phyloP scores from a whole-genome alignment of 495 filamentous ascomycete genomes.

The Neurospora sp. region DNA sequence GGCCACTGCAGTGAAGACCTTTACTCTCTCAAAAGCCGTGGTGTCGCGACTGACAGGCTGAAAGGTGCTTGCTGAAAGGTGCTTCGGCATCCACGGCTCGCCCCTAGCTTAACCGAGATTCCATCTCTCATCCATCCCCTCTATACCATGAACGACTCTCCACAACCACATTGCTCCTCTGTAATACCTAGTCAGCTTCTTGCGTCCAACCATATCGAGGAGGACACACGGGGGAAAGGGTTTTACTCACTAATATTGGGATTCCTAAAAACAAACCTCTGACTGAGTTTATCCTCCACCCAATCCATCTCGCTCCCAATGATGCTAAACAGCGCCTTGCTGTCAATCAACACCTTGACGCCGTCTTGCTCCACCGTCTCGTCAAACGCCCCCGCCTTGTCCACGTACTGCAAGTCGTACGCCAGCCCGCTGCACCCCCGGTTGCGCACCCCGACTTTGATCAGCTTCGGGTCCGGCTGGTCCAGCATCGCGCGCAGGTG shows the following conservation, averaged over 20 bases:
- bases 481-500: slow-evolving; percentile 66
- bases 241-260: slow-evolving; percentile 87
- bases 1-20: not conserved
- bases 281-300: slow-evolving; percentile 87
- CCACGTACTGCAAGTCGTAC: slow-evolving; percentile 94
- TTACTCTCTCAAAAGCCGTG: not conserved
- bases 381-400: slow-evolving; percentile 77
- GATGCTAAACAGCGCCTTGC: slow-evolving; percentile 93
- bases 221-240: no score
- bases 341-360: slow-evolving; percentile 91
- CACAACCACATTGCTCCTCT: slow-evolving; percentile 97
- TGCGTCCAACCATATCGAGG: no score
- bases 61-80: no score
- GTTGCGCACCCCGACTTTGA: slow-evolving; percentile 90
- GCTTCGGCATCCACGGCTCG: not conserved
- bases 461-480: slow-evolving; percentile 79
- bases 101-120: not conserved
- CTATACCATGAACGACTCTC: slow-evolving; percentile 90
- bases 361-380: slow-evolving; percentile 93
- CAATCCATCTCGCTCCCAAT: slow-evolving; percentile 99
- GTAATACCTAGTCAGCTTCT: not conserved
- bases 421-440: slow-evolving; percentile 89
- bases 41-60: not conserved
- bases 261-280: slow-evolving; percentile 87
- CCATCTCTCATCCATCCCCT: not conserved